Evolutionary conservation across 352 stramenopile genomes (phyloP), one percentile per base, ranked within the genome.

Genomic region (Phytophthora lateralis): DNA sequence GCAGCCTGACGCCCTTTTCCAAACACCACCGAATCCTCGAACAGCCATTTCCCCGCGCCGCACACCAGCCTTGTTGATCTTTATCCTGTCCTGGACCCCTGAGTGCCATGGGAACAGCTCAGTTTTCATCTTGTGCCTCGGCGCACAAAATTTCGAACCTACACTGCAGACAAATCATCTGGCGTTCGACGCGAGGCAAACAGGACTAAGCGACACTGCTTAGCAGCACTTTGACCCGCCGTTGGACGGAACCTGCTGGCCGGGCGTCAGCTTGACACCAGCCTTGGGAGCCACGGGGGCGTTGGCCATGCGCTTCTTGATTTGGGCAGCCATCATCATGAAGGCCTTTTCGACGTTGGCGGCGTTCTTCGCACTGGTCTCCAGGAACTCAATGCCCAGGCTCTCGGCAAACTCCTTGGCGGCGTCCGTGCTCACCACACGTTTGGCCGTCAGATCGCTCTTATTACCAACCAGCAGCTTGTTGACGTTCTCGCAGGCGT

Each of bases 401-500:
- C 86, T 95, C 53, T 96, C 85, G 27, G 89, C 89, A 59, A 96
- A 91, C 69, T 93, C 88, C 76, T 97, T 97, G 20, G 95, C 97
- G 26, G 92, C 83, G 27, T 98, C 93, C 29, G 89, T 97, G 43
- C 92, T 94, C 26, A 99, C 96, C 15, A 97, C 95, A 56, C 89
- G 93, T 75, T 98, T 96, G 69, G 92, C 89, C 53, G 80, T 91
- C 58, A 97, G 70, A 91, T 99, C 97, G 60, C 82, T 98, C 87
- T 99, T 99, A 84, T 99, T 99, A 49, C 96, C 97, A 14, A 99
- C 95, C 29, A 99, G 77, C 30, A 99, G 79, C 81, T 99, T 99
- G 78, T 91, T 91, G 81, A 98, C 61, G 86, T 99, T 85, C 85
- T 99, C 96, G 35, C 93, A 98, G 27, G 96, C 96, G 78, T 99